phyloP scores from a whole-genome alignment of 192 early-diverging fungal species.

The Neocallimastix lanati region DNA sequence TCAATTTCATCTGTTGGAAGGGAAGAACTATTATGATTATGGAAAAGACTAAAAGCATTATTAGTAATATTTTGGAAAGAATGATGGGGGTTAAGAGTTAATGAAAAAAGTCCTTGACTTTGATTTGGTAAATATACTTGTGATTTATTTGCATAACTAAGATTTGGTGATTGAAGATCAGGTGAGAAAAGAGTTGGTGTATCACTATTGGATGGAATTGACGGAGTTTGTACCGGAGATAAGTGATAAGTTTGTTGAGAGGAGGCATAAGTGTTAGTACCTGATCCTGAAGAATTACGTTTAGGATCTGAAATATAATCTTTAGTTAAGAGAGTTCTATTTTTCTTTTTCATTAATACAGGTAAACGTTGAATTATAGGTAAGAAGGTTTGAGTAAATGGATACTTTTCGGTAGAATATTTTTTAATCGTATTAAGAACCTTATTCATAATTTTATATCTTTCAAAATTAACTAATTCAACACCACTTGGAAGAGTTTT shows the following conservation, averaged over 20 bases:
- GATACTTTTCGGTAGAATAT: neutral
- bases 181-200: neutral
- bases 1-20: neutral
- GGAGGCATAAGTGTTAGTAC: neutral
- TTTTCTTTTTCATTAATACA: neutral
- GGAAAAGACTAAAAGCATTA: neutral
- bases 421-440: neutral
- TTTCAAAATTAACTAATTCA: neutral
- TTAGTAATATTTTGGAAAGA: neutral
- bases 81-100: neutral
- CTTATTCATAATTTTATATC: neutral
- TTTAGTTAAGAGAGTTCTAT: neutral
- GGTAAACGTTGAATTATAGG: neutral
- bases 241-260: neutral
- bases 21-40: neutral
- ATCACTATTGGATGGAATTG: neutral
- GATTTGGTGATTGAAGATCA: neutral
- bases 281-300: neutral
- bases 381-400: neutral
- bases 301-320: neutral
- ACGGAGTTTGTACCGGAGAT: neutral
- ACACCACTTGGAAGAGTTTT: neutral
- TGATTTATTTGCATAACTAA: neutral
- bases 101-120: neutral
- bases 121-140: neutral